Conservation (phyloP, 1,284 basidiomycete genomes). For the Trichosporon ovoides region DNA sequence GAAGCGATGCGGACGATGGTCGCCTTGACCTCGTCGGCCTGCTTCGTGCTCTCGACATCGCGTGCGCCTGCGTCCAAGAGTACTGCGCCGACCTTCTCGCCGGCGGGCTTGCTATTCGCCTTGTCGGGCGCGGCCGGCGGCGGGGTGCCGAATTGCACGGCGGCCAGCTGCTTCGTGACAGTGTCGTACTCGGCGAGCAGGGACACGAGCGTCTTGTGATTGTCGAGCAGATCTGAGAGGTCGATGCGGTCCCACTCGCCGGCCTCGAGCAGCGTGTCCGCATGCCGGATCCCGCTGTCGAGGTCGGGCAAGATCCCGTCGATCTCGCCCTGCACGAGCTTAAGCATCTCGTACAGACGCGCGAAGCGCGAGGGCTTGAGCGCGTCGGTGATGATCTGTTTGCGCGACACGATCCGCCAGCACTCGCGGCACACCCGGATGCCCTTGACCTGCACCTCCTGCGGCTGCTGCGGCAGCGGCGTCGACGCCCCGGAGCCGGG, state of each 20-base stretch:
- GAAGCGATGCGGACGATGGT: not conserved
- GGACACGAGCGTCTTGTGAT: slow-evolving; percentile 72
- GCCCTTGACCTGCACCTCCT: slow-evolving; percentile 72
- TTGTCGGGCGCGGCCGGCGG: slow-evolving; percentile 61
- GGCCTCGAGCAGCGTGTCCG: slow-evolving; percentile 3
- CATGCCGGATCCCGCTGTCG: slow-evolving; percentile 59
- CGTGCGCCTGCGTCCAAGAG: slow-evolving; percentile 23
- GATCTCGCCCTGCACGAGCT: slow-evolving; percentile 71
- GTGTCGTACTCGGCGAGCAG: slow-evolving; percentile 83
- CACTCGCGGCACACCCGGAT: slow-evolving; percentile 79
- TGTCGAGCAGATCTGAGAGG: slow-evolving; percentile 56
- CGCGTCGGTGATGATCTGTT: slow-evolving; percentile 72
- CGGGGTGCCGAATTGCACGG: slow-evolving; percentile 1
- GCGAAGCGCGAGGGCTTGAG: slow-evolving; percentile 60
- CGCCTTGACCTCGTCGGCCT: not conserved
- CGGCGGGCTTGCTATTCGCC: slow-evolving; percentile 57
- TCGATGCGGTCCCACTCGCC: slow-evolving; percentile 26
- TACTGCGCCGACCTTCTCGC: slow-evolving; percentile 30
- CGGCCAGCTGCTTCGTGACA: slow-evolving; percentile 59
- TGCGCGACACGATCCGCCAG: slow-evolving; percentile 69
- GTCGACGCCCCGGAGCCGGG: slow-evolving; percentile 19
- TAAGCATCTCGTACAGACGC: slow-evolving; percentile 67
- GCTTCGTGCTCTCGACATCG: slow-evolving; percentile 10
- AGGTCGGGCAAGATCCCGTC: slow-evolving; percentile 63
- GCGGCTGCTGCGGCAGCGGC: slow-evolving; percentile 45